Conservation (phyloP, 805 yeast genomes). For the Wickerhamomyces subpelliculosus region DNA sequence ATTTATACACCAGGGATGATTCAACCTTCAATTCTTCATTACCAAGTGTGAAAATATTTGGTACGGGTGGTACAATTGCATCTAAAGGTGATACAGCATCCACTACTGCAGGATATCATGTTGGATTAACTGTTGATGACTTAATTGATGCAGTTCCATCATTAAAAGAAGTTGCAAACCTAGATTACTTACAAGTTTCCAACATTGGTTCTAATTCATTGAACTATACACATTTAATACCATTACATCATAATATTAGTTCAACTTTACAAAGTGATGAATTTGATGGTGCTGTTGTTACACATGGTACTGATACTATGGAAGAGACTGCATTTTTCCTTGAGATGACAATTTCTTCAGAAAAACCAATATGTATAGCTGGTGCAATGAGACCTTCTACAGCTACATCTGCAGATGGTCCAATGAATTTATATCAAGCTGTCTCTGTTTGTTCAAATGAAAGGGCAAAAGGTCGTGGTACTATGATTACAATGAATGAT, state of each 20-base stretch:
- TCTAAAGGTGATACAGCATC: slow-evolving; percentile 41
- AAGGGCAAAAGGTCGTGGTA: slow-evolving; percentile 50
- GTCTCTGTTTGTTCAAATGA: slow-evolving; percentile 50
- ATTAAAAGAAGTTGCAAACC: slow-evolving; percentile 42
- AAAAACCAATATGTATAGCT: slow-evolving; percentile 26
- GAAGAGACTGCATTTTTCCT: slow-evolving; percentile 63
- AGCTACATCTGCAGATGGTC: slow-evolving; percentile 65
- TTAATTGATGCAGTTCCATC: slow-evolving; percentile 50
- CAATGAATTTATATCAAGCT: slow-evolving; percentile 66
- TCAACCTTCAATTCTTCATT: slow-evolving; percentile 14
- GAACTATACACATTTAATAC: slow-evolving; percentile 36
- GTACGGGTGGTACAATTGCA: slow-evolving; percentile 57
- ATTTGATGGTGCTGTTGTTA: slow-evolving; percentile 55
- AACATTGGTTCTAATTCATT: slow-evolving; percentile 57
- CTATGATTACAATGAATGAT: slow-evolving; percentile 57
- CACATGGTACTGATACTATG: slow-evolving; percentile 68
- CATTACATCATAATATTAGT: slow-evolving; percentile 39
- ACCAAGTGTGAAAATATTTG: slow-evolving; percentile 38
- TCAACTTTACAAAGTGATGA: slow-evolving; percentile 31
- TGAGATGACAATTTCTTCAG: slow-evolving; percentile 37
- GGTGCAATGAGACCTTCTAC: slow-evolving; percentile 74
- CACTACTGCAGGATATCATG: slow-evolving; percentile 48
- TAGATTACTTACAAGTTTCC: slow-evolving; percentile 52
- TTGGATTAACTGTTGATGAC: slow-evolving; percentile 46
- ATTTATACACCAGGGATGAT: not conserved